Base-by-base conservation (phyloP, 257 asterid genomes). In the Nicotiana obtusifolia region DNA sequence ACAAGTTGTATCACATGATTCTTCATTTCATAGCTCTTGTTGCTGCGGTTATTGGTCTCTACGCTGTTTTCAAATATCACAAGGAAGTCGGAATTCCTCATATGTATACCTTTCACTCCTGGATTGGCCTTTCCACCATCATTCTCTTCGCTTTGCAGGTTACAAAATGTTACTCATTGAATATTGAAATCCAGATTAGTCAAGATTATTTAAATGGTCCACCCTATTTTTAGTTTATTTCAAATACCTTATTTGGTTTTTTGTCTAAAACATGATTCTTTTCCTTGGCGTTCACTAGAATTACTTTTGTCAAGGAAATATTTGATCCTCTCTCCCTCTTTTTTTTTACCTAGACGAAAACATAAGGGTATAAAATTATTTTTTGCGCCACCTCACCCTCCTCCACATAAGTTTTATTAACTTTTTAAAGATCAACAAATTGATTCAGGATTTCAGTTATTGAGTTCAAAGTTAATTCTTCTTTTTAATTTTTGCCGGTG, bases 101-200 rank as follows among this genome's bases (percentile, higher is more conserved):
- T 60, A 10, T 93, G 86, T 93, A 89, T 41, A 65, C 94, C 44
- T 81, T 90, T 78, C 97, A 93, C 82, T 93, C 97, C 44, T 93
- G 95, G 97, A 57, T 92, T 65, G 97, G 97, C 60, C 81, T 92
- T 60, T 67, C 91, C 20, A 90, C 97, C 78, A 85, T 90, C 82
- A 83, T 68, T 89, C 86, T 92, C 41, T 90, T 87, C 66, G 88
- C 44, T 82, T 49, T 88, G 10, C 95, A 92, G 92, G 95, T 90
- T 86, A 78, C 28, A 20, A 2, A 7, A 37, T 35, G 44, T 33
- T 33, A 33, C 37, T 33, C 7, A 0, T 33, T 5, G 7, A 33
- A 33, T 33, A 33, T 33, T 33, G 7, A 5, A 33, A 33, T 33
- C 37, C 7, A 33, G 37, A 33, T 33, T 33, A 31, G 33, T 31